A percentile compares a stretch with the other conserved stretches of the same genome.
These are phyloP conservation scores for Letharia columbiana DNA, from an alignment of 495 filamentous ascomycete genomes.

Conservation along the genomic window DNA sequence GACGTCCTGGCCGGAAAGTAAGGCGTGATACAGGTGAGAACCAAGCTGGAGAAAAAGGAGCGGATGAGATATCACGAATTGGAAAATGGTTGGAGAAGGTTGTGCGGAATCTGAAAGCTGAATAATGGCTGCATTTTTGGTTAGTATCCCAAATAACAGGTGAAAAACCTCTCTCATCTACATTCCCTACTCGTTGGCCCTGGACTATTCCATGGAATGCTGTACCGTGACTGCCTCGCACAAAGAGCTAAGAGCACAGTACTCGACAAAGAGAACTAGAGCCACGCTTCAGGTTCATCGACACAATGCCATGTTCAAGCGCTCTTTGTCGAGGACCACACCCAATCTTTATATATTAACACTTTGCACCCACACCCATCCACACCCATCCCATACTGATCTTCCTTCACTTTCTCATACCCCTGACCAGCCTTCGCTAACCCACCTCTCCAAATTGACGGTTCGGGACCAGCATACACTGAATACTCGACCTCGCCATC, in stretches of 20 bases:
- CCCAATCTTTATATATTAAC: background rate
- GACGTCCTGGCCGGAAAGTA: background rate
- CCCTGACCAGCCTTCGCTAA: background rate
- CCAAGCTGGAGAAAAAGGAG: background rate
- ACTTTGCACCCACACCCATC: background rate
- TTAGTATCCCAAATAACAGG: background rate
- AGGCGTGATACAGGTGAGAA: background rate
- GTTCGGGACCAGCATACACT: background rate
- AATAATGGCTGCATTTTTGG: background rate
- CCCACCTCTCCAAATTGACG: background rate
- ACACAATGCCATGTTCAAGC: background rate
- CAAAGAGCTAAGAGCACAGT: background rate
- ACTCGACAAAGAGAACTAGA: background rate
- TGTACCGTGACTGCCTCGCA: background rate
- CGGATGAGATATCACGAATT: background rate
- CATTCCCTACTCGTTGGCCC: background rate
- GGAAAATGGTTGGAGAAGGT: background rate
- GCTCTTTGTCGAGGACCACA: background rate
- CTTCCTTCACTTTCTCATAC: background rate
- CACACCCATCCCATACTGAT: background rate
- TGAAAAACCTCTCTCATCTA: background rate
- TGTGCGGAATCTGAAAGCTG: background rate
- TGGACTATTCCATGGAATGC: background rate
- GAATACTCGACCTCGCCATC: background rate
- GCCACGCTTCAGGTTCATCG: background rate